A percentile compares a stretch with the other conserved stretches of the same genome.
Conservation (phyloP, 1,139 yeast species). For the Saccharomyces hybrid region DNA sequence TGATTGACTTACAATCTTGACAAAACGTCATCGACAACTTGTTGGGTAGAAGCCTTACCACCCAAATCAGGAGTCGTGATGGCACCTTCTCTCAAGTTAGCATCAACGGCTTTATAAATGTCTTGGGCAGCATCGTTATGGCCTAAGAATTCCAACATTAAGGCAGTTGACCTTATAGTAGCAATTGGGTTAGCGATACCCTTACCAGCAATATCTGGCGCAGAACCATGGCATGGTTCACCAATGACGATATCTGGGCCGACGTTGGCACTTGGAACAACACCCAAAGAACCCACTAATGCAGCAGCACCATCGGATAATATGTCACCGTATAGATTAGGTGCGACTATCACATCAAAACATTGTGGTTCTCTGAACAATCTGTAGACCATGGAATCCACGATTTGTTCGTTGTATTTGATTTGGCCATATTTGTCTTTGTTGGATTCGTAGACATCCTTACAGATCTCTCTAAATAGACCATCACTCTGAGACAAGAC, state of each 20-base stretch:
- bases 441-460: conserved; percentile 64
- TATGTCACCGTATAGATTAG: conserved; percentile 95
- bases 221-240: conserved; percentile 96
- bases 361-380: conserved; percentile 96
- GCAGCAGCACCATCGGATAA: conserved; percentile 99
- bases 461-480: conserved; percentile 86
- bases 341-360: conserved; percentile 96
- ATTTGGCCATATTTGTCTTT: conserved; percentile 49
- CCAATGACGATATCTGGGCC: conserved; percentile 95
- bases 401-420: conserved; percentile 86
- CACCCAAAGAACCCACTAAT: conserved; percentile 93
- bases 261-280: conserved; percentile 95
- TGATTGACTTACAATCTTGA: conserved; percentile 20
- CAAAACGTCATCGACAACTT: conserved; percentile 72
- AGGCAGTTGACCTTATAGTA: conserved; percentile 92
- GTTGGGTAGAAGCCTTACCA: conserved; percentile 76
- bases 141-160: conserved; percentile 96
- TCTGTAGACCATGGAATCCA: conserved; percentile 97
- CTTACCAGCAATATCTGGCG: conserved; percentile 7
- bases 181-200: conserved; percentile 78
- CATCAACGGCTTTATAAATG: conserved; percentile 91
- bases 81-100: conserved; percentile 71
- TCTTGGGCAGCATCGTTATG: conserved; percentile 81
- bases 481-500: conserved; percentile 92
- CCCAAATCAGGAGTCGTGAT: conserved; percentile 93